Percentiles rank a stretch among this genome's conserved stretches.
Conservation (phyloP, 768 basidiomycete genomes). For the Pleurotus giganteus region DNA sequence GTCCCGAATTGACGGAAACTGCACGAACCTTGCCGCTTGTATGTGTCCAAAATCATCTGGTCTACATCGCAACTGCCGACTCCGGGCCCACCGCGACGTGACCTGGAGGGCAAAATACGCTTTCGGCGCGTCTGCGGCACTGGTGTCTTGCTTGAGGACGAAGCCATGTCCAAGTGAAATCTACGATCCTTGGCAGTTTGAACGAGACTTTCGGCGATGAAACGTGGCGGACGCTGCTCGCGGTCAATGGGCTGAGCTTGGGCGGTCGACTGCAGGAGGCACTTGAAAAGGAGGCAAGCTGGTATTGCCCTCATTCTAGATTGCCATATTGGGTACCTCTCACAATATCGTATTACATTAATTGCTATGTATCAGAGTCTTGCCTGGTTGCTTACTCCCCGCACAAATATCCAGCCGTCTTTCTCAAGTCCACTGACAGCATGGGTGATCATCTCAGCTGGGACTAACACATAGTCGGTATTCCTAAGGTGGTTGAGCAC, state of each 20-base stretch:
- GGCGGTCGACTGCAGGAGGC: not conserved
- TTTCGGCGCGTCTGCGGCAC: slow-evolving; percentile 53
- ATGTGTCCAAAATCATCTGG: slow-evolving; percentile 79
- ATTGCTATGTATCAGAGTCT: slow-evolving; percentile 4
- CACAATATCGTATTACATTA: no score
- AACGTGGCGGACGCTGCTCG: no score
- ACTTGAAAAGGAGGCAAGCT: not conserved
- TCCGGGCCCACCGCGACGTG: slow-evolving; percentile 77
- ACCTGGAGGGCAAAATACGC: slow-evolving; percentile 79
- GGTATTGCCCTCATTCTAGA: slow-evolving; percentile 18
- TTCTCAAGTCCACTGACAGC: slow-evolving; percentile 40
- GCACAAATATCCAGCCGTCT: slow-evolving; percentile 53
- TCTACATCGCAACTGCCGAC: slow-evolving; percentile 80
- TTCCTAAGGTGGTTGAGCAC: slow-evolving; percentile 41
- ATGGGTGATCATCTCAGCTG: slow-evolving; percentile 35
- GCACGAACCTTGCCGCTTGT: slow-evolving; percentile 70
- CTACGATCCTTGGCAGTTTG: not conserved
- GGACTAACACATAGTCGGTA: slow-evolving; percentile 64
- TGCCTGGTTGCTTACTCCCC: slow-evolving; percentile 17
- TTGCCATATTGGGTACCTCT: not conserved
- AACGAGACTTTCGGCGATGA: not conserved
- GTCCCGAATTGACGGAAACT: slow-evolving; percentile 6
- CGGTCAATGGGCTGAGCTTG: no score
- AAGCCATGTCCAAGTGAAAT: slow-evolving; percentile 30
- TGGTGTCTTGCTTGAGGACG: slow-evolving; percentile 32